These are phyloP conservation scores for Talaromyces pinophilus DNA, from an alignment of 2,329 filamentous ascomycete genomes.

Conservation along the genomic window DNA sequence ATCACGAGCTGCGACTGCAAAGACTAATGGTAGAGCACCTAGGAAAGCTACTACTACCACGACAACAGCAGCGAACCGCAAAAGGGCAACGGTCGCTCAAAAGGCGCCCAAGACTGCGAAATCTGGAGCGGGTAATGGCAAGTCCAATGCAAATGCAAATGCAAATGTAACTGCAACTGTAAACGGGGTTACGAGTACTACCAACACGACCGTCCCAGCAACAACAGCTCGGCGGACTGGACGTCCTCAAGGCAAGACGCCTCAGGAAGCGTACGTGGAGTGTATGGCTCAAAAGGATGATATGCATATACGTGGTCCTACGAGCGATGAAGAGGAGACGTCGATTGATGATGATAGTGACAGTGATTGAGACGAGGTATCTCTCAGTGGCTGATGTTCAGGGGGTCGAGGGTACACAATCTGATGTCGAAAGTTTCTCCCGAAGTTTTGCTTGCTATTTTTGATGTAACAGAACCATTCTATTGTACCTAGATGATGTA, in stretches of 20 bases:
- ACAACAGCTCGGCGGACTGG: background rate
- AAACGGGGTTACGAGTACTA: background rate
- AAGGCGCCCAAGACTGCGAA: background rate
- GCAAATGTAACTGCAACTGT: background rate
- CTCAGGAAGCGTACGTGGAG: background rate
- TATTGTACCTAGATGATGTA: slow-evolving; percentile 11
- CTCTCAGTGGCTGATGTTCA: background rate
- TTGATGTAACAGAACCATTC: background rate
- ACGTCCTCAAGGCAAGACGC: background rate
- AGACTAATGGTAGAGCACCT: background rate
- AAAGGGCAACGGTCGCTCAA: background rate
- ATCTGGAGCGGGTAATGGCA: background rate
- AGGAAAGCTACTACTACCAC: background rate
- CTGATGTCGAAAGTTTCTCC: background rate
- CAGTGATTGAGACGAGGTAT: background rate
- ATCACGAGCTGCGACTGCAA: background rate
- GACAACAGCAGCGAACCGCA: background rate
- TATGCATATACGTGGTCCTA: slow-evolving; percentile 8
- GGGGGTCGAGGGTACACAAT: background rate
- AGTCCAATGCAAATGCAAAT: background rate
- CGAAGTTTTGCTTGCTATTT: background rate
- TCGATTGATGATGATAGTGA: slow-evolving; percentile 10
- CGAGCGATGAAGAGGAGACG: slow-evolving; percentile 10
- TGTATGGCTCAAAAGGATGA: background rate
- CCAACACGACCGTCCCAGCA: background rate